Evolutionary conservation across 2,329 filamentous ascomycete species (phyloP).

Genomic region (Pseudogymnoascus verrucosus): DNA sequence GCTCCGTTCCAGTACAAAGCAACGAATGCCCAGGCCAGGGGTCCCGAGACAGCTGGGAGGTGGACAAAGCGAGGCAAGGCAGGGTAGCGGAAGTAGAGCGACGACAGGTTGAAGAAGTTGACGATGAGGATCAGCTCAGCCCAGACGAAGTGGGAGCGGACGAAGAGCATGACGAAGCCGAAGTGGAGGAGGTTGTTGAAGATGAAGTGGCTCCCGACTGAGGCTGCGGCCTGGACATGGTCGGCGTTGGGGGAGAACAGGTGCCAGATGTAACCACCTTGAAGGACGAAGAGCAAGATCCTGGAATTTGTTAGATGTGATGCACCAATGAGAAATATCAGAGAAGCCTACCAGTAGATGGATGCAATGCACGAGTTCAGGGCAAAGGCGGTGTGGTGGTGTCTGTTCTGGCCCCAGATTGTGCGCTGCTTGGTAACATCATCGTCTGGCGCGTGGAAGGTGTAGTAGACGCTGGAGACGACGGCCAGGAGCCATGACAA

Average conservation of each 20-base stretch:
- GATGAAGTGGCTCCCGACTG: slow-evolving; percentile 78
- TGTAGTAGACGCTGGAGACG: slow-evolving; percentile 67
- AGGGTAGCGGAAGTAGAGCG: slow-evolving; percentile 73
- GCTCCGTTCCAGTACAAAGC: slow-evolving; percentile 87
- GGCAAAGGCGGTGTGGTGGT: slow-evolving; percentile 63
- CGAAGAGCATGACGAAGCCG: slow-evolving; percentile 76
- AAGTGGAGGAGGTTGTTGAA: slow-evolving; percentile 77
- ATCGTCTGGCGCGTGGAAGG: slow-evolving; percentile 55
- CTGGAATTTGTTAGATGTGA: slow-evolving; percentile 32
- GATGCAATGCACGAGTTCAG: slow-evolving; percentile 56
- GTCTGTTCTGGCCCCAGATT: slow-evolving; percentile 68
- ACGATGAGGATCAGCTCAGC: slow-evolving; percentile 67
- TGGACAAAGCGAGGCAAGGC: slow-evolving; percentile 69
- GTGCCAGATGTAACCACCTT: slow-evolving; percentile 66
- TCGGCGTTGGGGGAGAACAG: slow-evolving; percentile 62
- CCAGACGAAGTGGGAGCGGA: slow-evolving; percentile 64
- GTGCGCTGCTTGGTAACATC: slow-evolving; percentile 49
- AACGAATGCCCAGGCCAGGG: slow-evolving; percentile 78
- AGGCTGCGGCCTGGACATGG: slow-evolving; percentile 60
- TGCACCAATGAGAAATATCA: not conserved
- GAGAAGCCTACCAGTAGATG: slow-evolving; percentile 63
- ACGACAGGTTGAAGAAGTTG: slow-evolving; percentile 75
- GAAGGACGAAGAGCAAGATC: slow-evolving; percentile 65
- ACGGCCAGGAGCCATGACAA: slow-evolving; percentile 69
- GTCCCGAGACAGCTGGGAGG: slow-evolving; percentile 64